Percentiles rank a stretch among this genome's conserved stretches.
phyloP scores from a whole-genome alignment of 2,329 filamentous ascomycete species.

The Trichoderma harzianum region DNA sequence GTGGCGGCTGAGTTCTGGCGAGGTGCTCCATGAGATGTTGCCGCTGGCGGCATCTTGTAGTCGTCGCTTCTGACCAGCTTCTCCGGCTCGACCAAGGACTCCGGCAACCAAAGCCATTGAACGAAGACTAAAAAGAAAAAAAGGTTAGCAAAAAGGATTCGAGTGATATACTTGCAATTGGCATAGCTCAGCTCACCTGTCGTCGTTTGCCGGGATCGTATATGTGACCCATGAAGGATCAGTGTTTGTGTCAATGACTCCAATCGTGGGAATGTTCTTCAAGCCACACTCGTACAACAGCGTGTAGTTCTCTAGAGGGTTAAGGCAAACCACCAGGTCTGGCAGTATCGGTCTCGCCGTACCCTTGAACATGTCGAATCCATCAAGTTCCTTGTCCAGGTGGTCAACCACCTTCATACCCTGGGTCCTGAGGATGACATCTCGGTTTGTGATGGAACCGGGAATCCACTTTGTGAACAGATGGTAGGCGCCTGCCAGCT shows the following conservation, averaged over 20 bases:
- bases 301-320: constrained; percentile 88
- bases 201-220: constrained; percentile 93
- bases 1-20: constrained; percentile 40
- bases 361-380: constrained; percentile 63
- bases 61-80: constrained; percentile 69
- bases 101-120: constrained; percentile 78
- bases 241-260: constrained; percentile 88
- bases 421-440: constrained; percentile 75
- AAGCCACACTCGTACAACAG: constrained; percentile 87
- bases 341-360: constrained; percentile 69
- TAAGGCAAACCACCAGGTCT: constrained; percentile 88
- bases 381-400: constrained; percentile 56
- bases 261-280: constrained; percentile 88
- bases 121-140: constrained; percentile 59
- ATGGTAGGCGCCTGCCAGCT: constrained; percentile 76
- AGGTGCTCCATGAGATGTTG: constrained; percentile 58
- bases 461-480: constrained; percentile 92
- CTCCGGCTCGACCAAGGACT: constrained; percentile 78
- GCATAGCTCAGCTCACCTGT: constrained; percentile 58
- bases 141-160: neutral
- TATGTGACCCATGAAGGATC: constrained; percentile 95
- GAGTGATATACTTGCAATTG: neutral
- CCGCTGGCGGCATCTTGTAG: constrained; percentile 60
- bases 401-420: constrained; percentile 73
- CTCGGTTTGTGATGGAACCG: constrained; percentile 86